Conservation (phyloP, 805 yeast species). For the Tetrapisispora fleetii region DNA sequence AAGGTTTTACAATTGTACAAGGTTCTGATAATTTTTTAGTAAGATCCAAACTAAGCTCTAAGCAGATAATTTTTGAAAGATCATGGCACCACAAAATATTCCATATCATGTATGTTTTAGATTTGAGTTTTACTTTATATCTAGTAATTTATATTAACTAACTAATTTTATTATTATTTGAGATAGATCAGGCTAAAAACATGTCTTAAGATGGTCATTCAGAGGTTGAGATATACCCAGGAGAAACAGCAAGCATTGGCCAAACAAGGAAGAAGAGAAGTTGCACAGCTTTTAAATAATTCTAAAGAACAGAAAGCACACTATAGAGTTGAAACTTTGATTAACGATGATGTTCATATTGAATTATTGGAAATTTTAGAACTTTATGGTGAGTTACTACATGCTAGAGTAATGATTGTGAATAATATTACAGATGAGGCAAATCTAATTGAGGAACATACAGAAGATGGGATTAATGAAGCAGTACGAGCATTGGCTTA, state of each 20-base stretch:
- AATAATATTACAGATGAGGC: constrained; percentile 33
- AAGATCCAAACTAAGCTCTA: neutral
- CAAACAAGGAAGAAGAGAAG: constrained; percentile 60
- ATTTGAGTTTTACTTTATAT: neutral
- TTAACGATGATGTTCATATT: constrained; percentile 69
- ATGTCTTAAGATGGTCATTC: constrained; percentile 52
- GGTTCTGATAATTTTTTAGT: neutral
- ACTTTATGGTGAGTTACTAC: constrained; percentile 67
- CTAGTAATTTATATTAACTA: neutral
- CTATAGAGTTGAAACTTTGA: constrained; percentile 74
- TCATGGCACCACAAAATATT: constrained; percentile 1
- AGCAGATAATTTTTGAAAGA: neutral
- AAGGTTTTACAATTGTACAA: neutral
- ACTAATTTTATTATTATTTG: neutral
- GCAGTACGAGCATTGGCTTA: constrained; percentile 63
- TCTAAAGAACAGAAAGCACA: constrained; percentile 78
- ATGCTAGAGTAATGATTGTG: constrained; percentile 63
- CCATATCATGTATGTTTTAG: constrained; percentile 4
- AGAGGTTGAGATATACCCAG: constrained; percentile 60
- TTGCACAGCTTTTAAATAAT: constrained; percentile 56
- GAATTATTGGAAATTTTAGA: constrained; percentile 74
- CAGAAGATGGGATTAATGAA: constrained; percentile 47
- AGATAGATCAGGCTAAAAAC: constrained; percentile 25
- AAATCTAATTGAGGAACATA: constrained; percentile 22
- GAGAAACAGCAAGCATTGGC: constrained; percentile 66